Evolutionary conservation across 768 basidiomycete species (phyloP).

Genomic region (Lentinula aciculospora): DNA sequence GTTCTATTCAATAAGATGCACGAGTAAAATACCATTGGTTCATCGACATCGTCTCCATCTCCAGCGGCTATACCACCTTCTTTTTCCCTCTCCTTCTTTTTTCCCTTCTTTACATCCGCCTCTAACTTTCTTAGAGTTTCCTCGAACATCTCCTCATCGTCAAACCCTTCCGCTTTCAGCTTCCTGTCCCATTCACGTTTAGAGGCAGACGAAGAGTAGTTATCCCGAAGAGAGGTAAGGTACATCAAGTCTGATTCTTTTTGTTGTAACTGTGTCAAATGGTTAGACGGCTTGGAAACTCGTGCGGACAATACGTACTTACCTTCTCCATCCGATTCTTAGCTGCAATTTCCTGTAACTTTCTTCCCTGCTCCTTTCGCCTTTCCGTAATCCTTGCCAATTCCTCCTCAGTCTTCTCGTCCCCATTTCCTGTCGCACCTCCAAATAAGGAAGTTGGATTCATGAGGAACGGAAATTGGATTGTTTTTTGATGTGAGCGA

Average conservation of each 20-base stretch:
- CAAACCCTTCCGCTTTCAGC: constrained; percentile 64
- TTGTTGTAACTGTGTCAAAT: constrained; percentile 48
- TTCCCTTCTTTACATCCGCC: constrained; percentile 61
- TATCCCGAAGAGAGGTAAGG: constrained; percentile 57
- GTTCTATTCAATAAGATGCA: not conserved
- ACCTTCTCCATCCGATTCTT: constrained; percentile 86
- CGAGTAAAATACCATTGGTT: constrained; percentile 35
- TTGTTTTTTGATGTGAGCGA: constrained; percentile 58
- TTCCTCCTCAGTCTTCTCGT: constrained; percentile 92
- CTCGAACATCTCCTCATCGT: constrained; percentile 74
- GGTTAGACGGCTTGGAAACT: not conserved
- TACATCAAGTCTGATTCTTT: constrained; percentile 74
- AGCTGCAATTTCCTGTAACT: constrained; percentile 88
- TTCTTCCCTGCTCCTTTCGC: constrained; percentile 78
- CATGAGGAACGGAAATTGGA: constrained; percentile 84
- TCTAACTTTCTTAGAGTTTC: constrained; percentile 86
- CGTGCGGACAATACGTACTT: too few species aligned
- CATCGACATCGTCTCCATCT: constrained; percentile 40
- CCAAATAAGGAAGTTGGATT: constrained; percentile 15
- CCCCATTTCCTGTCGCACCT: constrained; percentile 27
- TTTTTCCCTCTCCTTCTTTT: constrained; percentile 61
- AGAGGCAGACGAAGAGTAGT: constrained; percentile 14
- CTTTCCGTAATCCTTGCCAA: constrained; percentile 71
- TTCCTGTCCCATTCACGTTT: constrained; percentile 60
- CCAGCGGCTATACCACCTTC: constrained; percentile 32